Percentiles rank a stretch among this genome's conserved stretches.
These are phyloP conservation scores for Penicillium rolfsii DNA, from an alignment of 2,329 filamentous ascomycete species.

Conservation along the genomic window DNA sequence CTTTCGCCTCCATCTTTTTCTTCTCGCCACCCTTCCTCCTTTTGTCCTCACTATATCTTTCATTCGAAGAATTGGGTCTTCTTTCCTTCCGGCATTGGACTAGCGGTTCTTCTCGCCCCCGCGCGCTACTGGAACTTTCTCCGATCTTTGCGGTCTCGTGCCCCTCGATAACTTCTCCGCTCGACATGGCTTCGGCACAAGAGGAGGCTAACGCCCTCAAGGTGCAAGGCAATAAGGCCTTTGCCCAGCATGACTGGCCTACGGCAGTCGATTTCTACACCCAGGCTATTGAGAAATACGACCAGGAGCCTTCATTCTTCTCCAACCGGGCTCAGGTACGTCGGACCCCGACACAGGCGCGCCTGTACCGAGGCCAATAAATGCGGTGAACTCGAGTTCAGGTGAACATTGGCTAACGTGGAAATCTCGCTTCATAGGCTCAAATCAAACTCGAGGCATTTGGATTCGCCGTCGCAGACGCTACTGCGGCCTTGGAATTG, in stretches of 20 bases:
- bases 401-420: not conserved
- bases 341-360: conserved; percentile 23
- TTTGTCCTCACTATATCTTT: not conserved
- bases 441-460: conserved; percentile 95
- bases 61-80: conserved; percentile 1
- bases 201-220: conserved; percentile 83
- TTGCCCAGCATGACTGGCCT: conserved; percentile 83
- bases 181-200: conserved; percentile 47
- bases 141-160: conserved; percentile 34
- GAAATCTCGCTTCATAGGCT: conserved; percentile 59
- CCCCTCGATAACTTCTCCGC: conserved; percentile 25
- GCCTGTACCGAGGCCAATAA: conserved; percentile 19
- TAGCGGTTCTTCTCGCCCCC: conserved; percentile 1
- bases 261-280: conserved; percentile 80
- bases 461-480: conserved; percentile 88
- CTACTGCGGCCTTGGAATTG: conserved; percentile 86
- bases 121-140: conserved; percentile 6
- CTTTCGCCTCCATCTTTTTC: conserved; percentile 9
- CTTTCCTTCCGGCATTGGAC: conserved; percentile 8
- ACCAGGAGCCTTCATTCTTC: conserved; percentile 84
- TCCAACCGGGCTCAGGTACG: conserved; percentile 91
- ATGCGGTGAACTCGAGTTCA: not conserved
- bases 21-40: conserved; percentile 6
- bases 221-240: conserved; percentile 92
- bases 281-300: conserved; percentile 82